These are phyloP conservation scores for Kalmanozyma brasiliensis DNA, from an alignment of 1,284 basidiomycete species.

Conservation along the genomic window DNA sequence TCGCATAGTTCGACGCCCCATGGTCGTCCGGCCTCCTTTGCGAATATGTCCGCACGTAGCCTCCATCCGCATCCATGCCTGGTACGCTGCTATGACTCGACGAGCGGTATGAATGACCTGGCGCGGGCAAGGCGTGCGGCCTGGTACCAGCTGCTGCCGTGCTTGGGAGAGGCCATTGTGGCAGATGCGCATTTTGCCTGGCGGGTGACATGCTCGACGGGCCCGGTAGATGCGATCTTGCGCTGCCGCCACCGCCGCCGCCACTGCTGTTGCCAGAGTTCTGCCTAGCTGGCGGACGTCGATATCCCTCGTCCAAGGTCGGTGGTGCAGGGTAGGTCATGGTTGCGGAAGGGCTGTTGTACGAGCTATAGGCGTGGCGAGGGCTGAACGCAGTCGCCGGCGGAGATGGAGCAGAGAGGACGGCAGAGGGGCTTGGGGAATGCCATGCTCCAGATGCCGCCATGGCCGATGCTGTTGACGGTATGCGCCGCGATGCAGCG, in stretches of 20 bases:
- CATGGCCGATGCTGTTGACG: not conserved
- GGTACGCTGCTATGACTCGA: too few species aligned
- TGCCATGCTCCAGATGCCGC: conserved; percentile 10
- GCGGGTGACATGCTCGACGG: conserved; percentile 9
- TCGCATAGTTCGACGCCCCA: too few species aligned
- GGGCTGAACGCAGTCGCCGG: conserved; percentile 16
- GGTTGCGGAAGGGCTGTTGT: not conserved
- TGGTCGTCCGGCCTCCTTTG: not conserved
- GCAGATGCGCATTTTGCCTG: not conserved
- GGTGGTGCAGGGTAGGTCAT: not conserved
- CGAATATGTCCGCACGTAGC: not conserved
- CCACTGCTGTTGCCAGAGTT: not conserved
- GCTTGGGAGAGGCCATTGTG: conserved; percentile 2
- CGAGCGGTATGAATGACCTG: too few species aligned
- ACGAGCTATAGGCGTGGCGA: conserved; percentile 2
- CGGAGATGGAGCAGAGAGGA: conserved; percentile 13
- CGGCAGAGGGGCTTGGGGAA: conserved; percentile 13
- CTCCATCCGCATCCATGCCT: too few species aligned
- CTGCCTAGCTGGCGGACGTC: not conserved
- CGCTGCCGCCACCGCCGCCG: not conserved
- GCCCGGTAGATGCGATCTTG: conserved; percentile 1
- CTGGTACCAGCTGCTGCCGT: not conserved
- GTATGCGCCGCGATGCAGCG: not conserved
- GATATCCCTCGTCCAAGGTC: not conserved
- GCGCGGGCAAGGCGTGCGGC: not conserved